Evolutionary conservation across 1,139 yeast species (phyloP).

Genomic region (Lodderomyces orthopsilosis): DNA sequence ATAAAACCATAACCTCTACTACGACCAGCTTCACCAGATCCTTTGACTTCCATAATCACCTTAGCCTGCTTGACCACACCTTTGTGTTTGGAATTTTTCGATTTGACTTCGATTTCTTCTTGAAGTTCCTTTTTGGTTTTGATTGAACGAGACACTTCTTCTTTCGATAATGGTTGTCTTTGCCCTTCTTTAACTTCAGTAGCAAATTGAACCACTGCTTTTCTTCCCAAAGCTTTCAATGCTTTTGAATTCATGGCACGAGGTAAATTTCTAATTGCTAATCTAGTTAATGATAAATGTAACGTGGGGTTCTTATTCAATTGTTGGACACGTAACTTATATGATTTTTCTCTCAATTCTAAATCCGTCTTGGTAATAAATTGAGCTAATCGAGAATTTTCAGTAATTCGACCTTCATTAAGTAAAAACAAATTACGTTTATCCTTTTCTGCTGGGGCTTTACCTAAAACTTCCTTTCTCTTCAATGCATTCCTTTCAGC

Average conservation of each 20-base stretch:
- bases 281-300: conserved; percentile 87
- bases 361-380: conserved; percentile 68
- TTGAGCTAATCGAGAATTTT: conserved; percentile 75
- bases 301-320: conserved; percentile 85
- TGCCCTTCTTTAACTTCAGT: conserved; percentile 72
- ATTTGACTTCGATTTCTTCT: conserved; percentile 38
- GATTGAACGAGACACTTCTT: conserved; percentile 79
- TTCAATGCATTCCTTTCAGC: conserved; percentile 72
- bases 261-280: conserved; percentile 91
- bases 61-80: conserved; percentile 95
- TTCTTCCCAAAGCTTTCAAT: conserved; percentile 86
- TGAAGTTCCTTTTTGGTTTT: conserved; percentile 49
- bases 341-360: conserved; percentile 87
- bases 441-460: conserved; percentile 76
- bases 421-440: conserved; percentile 79
- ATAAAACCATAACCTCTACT: conserved; percentile 96
- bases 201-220: conserved; percentile 95
- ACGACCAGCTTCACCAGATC: conserved; percentile 82
- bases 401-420: conserved; percentile 90
- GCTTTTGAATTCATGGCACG: conserved; percentile 88
- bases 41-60: conserved; percentile 88
- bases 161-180: conserved; percentile 86
- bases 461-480: conserved; percentile 76
- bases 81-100: conserved; percentile 66
- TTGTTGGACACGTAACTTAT: conserved; percentile 83